A percentile compares a stretch with the other conserved stretches of the same genome.
phyloP scores from a whole-genome alignment of 345 rosid genomes.

The Eucalyptus camaldulensis region DNA sequence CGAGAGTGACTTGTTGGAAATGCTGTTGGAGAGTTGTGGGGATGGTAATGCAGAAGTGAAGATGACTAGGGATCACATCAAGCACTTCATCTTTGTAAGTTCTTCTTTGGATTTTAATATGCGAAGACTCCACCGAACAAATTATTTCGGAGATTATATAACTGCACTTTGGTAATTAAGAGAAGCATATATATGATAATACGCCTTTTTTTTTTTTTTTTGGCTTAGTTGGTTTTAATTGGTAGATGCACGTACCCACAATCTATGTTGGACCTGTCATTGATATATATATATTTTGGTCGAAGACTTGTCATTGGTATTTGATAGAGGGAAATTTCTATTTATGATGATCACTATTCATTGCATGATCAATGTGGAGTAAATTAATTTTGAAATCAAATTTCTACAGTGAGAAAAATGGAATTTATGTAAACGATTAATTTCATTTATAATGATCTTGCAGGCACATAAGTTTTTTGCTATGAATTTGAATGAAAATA shows the following conservation, averaged over 20 bases:
- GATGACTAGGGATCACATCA: conserved; percentile 14
- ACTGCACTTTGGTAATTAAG: not conserved
- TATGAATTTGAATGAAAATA: not conserved
- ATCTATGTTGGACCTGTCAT: not conserved
- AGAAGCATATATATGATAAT: not conserved
- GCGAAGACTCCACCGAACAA: not conserved
- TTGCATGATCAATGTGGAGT: not conserved
- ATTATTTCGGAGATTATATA: not conserved
- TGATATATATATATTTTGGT: too few relatives aligned
- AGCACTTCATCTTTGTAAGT: conserved; percentile 18
- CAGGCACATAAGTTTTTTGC: not conserved
- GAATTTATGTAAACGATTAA: too few relatives aligned
- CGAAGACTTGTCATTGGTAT: too few relatives aligned
- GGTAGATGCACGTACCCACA: not conserved
- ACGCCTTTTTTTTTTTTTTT: not conserved
- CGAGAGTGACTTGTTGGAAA: conserved; percentile 14
- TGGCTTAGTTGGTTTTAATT: not conserved
- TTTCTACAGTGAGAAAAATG: not conserved
- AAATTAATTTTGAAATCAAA: too few relatives aligned
- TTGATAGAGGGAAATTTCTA: not conserved
- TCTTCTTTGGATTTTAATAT: not conserved
- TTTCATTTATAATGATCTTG: not conserved
- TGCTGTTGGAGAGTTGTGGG: conserved; percentile 13
- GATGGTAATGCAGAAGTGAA: conserved; percentile 15
- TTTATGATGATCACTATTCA: not conserved